A percentile compares a stretch with the other conserved stretches of the same genome.
These are phyloP conservation scores for Saccharomycopsis olivae DNA, from an alignment of 805 yeast genomes.

Conservation along the genomic window DNA sequence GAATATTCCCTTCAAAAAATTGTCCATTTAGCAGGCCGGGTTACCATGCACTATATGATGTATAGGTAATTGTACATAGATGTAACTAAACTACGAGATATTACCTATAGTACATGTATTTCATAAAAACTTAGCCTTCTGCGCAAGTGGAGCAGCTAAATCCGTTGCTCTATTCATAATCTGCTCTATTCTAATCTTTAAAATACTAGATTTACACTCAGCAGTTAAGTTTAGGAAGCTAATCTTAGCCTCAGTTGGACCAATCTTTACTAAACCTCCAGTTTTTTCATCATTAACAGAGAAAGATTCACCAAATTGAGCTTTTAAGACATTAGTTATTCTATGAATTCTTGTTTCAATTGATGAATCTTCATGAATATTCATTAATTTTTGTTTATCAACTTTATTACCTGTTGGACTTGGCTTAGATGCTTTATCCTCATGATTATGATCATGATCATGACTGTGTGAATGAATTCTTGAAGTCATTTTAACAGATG, in stretches of 20 bases:
- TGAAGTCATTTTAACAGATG: conserved; percentile 82
- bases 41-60: too few species aligned
- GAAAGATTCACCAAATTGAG: conserved; percentile 84
- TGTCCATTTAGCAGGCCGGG: too few species aligned
- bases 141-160: conserved; percentile 73
- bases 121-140: conserved; percentile 2
- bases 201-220: conserved; percentile 59
- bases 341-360: conserved; percentile 36
- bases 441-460: conserved; percentile 17
- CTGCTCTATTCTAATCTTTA: conserved; percentile 74
- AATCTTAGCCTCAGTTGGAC: conserved; percentile 62
- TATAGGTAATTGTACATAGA: too few species aligned
- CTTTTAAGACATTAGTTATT: conserved; percentile 51
- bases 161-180: conserved; percentile 68
- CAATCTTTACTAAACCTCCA: conserved; percentile 59
- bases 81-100: too few species aligned
- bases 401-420: not conserved
- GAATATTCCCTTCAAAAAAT: too few species aligned
- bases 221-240: conserved; percentile 58
- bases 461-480: conserved; percentile 37
- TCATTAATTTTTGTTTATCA: not conserved
- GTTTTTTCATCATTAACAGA: conserved; percentile 28
- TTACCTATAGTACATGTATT: too few species aligned
- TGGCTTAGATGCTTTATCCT: conserved; percentile 7
- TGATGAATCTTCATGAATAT: conserved; percentile 26